Percentiles rank a stretch among this genome's conserved stretches.
These are phyloP conservation scores for Naematelia encephala DNA, from an alignment of 768 basidiomycete genomes.

Conservation along the genomic window DNA sequence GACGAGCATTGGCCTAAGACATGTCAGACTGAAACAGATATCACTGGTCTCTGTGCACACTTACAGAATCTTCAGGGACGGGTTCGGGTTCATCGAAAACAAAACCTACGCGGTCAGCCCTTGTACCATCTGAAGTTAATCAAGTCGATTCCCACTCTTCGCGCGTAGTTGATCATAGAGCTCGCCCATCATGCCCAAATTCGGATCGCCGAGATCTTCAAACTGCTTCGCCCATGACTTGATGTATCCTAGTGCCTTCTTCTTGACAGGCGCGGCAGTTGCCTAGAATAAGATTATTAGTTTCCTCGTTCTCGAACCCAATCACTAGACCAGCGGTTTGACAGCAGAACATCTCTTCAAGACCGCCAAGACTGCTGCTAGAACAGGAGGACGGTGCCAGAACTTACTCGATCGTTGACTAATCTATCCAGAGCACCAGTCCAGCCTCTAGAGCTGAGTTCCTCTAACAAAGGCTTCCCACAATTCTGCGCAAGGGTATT, in stretches of 20 bases:
- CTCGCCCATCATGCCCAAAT: constrained; percentile 86
- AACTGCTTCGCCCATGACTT: constrained; percentile 83
- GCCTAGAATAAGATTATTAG: no score
- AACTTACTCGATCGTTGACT: constrained; percentile 82
- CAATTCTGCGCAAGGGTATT: constrained; percentile 93
- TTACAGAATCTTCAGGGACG: constrained; percentile 29
- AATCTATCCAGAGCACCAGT: constrained; percentile 83
- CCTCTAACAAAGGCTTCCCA: constrained; percentile 70
- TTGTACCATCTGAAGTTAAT: no score
- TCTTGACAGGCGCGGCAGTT: constrained; percentile 85
- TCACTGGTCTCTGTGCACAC: no score
- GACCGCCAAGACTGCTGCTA: no score
- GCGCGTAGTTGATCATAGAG: constrained; percentile 74
- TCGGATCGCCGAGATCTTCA: constrained; percentile 61
- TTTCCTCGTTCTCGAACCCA: no score
- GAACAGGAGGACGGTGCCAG: constrained; percentile 15
- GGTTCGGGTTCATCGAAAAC: constrained; percentile 40
- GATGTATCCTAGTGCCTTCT: constrained; percentile 66
- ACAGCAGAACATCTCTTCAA: no score
- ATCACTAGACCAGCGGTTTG: no score
- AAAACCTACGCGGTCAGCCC: constrained; percentile 8
- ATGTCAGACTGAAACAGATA: constrained; percentile 12
- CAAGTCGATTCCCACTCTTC: constrained; percentile 82
- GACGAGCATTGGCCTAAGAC: constrained; percentile 66
- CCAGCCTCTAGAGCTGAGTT: constrained; percentile 85